Base-by-base conservation (phyloP, 768 basidiomycete species). In the Macrolepiota fuliginosa region DNA sequence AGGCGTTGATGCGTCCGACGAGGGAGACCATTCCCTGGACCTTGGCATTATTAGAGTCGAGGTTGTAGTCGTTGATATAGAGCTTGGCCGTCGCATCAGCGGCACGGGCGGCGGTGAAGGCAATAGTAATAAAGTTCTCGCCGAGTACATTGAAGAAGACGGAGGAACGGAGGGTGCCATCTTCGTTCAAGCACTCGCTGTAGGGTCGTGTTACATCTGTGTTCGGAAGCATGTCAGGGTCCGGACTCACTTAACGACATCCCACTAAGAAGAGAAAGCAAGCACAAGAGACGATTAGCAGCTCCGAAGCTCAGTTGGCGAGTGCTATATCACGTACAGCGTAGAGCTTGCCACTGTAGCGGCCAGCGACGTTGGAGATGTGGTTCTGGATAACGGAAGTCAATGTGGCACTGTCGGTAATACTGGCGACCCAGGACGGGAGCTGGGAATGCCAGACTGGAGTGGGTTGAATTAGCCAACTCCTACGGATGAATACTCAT, bases 11-110 rank as follows among this genome's bases (percentile, higher is more conserved):
- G 25, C 75, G 67, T 59, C 77, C 78, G 59, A 81, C 75, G 36
- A 83, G 72, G 55, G 69, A 70, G 54, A 81, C 74, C 56, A 81
- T 69, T 29, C 76, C 77, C 59, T 73, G 69, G 6, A 72, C 69
- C 62, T 83, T 83, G 52, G 77, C 76, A 61, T 81, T 81, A 66
- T 75, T 77, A 49, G 78, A 79, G 66, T 83, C 81, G n/a, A 81
- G 71, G 68, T 80, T 81, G 69, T 73, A 77, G 69, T 82, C 80
- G 71, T 80, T 81, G 69, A 82, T 76, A 68, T 75, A 74, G 36
- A 76, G 69, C 47, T 49, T 49, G 22, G 79, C 78, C 56, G 54
- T 72, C 29, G 79, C 74, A 66, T 82, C 81, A 19, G 76, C 78
- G 25, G 72, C 68, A 22, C 77, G 71, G 10, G 79, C 79, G n/a